Conservation (phyloP, 768 basidiomycete species). For the Tricholoma saponaceum region DNA sequence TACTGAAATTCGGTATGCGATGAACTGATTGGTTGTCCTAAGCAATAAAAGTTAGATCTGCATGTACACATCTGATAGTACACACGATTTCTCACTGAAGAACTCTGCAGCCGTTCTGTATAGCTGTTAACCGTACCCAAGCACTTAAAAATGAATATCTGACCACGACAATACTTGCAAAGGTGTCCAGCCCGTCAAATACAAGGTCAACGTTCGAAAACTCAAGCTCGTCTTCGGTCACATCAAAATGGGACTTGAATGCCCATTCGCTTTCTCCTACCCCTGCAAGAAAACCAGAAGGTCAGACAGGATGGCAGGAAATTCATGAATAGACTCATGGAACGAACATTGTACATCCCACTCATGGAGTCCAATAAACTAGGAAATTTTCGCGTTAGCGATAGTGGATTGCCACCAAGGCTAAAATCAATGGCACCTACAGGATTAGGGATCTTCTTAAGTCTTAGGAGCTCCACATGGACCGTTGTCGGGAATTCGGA, state of each 20-base stretch:
- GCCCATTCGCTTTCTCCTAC: constrained; percentile 84
- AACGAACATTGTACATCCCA: constrained; percentile 86
- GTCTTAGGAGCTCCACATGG: constrained; percentile 79
- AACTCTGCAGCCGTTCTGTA: constrained; percentile 70
- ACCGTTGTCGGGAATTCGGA: constrained; percentile 79
- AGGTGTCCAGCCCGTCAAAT: constrained; percentile 92
- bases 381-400: neutral
- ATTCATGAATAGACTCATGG: neutral
- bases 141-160: constrained; percentile 17
- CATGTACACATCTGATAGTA: neutral
- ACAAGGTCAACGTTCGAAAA: constrained; percentile 63
- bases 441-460: constrained; percentile 77
- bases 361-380: constrained; percentile 79
- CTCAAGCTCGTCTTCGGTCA: constrained; percentile 42
- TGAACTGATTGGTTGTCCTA: constrained; percentile 82
- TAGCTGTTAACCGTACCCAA: neutral
- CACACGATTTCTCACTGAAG: constrained; percentile 41
- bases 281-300: constrained; percentile 46
- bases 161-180: constrained; percentile 68
- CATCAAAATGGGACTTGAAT: constrained; percentile 65
- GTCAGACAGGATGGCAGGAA: neutral
- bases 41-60: neutral
- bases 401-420: neutral
- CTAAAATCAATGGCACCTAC: constrained; percentile 35
- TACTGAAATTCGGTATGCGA: constrained; percentile 61